Percentiles rank a stretch among this genome's conserved stretches.
These are phyloP conservation scores for Candida caryicola DNA, from an alignment of 805 yeast genomes.

Conservation along the genomic window DNA sequence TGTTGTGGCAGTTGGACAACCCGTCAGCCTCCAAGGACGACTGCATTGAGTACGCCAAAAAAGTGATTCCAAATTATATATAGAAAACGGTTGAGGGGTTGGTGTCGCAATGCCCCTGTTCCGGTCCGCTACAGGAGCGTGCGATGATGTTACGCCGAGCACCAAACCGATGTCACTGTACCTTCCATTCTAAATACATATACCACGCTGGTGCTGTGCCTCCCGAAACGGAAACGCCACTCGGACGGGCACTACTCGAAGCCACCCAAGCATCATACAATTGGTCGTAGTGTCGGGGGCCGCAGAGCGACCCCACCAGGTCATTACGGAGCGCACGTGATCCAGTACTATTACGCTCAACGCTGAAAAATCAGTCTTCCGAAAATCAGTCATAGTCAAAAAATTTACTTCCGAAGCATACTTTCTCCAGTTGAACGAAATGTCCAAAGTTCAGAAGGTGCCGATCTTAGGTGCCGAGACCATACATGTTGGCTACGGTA, in stretches of 20 bases:
- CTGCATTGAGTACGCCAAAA: constrained; percentile 45
- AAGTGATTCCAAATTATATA: constrained; percentile 16
- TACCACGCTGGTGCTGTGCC: too few species aligned
- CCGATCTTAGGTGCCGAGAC: constrained; percentile 77
- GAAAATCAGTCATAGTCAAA: not conserved
- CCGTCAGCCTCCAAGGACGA: constrained; percentile 56
- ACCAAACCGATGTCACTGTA: too few species aligned
- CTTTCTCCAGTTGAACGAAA: constrained; percentile 2
- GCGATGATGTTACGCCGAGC: too few species aligned
- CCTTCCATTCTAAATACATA: too few species aligned
- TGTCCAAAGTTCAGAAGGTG: constrained; percentile 46
- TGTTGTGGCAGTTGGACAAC: constrained; percentile 76
- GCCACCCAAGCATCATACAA: too few species aligned
- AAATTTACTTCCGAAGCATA: not conserved
- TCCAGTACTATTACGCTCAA: not conserved
- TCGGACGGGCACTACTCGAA: too few species aligned
- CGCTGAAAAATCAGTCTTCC: too few species aligned
- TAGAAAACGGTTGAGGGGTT: not conserved
- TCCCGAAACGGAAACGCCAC: too few species aligned
- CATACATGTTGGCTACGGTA: constrained; percentile 87
- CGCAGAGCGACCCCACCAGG: not conserved
- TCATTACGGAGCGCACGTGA: not conserved
- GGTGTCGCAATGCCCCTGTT: too few species aligned
- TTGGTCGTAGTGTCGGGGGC: too few species aligned
- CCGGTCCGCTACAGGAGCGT: too few species aligned